Base-by-base conservation (phyloP, 1,284 basidiomycete genomes). In the Ustilago curta region DNA sequence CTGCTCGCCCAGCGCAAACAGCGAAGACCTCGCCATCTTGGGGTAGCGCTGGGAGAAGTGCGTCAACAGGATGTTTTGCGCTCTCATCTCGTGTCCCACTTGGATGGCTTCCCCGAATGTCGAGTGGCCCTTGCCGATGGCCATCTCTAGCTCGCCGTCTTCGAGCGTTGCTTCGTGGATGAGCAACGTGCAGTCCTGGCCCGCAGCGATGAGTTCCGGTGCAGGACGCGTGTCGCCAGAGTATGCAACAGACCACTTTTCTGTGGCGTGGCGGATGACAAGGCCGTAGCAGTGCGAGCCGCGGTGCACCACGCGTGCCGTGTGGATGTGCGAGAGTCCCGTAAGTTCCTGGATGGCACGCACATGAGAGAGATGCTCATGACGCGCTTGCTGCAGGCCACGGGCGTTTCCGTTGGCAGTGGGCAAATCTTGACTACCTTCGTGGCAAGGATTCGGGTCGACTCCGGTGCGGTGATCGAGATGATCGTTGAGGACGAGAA, bases 41-140 rank as follows among this genome's bases (percentile, higher is more conserved):
- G 95, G 94, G 85, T 97, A 97, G 12, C 95, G 90, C 59, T 93
- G 93, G 12, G 94, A 97, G 85, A 98, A 98, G 85, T 98, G 95
- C 2, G 95, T 98, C 25, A 98, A 88, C 37, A 98, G 88, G 25
- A 93, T 88, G 75, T 93, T 90, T 61, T 90, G 87, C 0, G 94
- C 94, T 8, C 89, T 87, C 93, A 96, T 95, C 49, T 70, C 43
- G n/a, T 59, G 57, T 2, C 91, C 95, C 27, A 94, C 88, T 18
- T 90, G 88, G 43, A 97, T 89, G 0, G 95, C 95, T 83, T 97
- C 92, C 0, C 92, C 90, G 69, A 94, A 90, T 0, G 95, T 98
- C 72, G 92, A 93, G 84, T 97, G 95, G 0, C 91, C 91, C 86
- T 97, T 97, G 45, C 86, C 85, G 2, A 83, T 83, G 0, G 95